A percentile compares a stretch with the other conserved stretches of the same genome.
These are phyloP conservation scores for Cyclotella kingstonii DNA, from an alignment of 108 stramenopile genomes.

Conservation along the genomic window DNA sequence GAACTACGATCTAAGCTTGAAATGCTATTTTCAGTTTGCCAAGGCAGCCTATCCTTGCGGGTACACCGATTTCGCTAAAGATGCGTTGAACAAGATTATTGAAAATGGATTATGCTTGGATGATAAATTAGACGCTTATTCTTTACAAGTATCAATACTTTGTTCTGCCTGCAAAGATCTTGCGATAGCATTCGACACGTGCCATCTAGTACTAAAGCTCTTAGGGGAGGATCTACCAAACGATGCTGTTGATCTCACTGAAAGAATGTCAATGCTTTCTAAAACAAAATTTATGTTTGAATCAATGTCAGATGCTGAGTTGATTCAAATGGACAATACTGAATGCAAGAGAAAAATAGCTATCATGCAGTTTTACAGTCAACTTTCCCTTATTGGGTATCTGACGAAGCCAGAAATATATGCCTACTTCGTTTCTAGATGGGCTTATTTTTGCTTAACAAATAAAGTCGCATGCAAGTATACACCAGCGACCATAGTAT, in stretches of 20 bases:
- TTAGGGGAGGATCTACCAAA: constrained; percentile 21
- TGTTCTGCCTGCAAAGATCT: neutral
- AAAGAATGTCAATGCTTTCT: neutral
- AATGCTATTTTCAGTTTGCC: neutral
- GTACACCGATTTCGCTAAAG: neutral
- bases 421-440: neutral
- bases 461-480: neutral
- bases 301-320: neutral
- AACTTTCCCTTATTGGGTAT: neutral
- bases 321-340: neutral
- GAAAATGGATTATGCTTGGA: constrained; percentile 1
- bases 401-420: neutral
- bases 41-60: constrained; percentile 9
- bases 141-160: neutral
- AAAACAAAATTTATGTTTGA: neutral
- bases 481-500: neutral
- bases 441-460: neutral
- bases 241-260: neutral
- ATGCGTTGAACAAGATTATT: neutral
- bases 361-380: neutral
- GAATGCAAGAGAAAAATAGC: neutral
- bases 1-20: constrained; percentile 10
- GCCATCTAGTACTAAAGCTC: constrained; percentile 23
- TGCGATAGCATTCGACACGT: constrained; percentile 13
- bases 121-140: constrained; percentile 12